phyloP scores from a whole-genome alignment of 495 filamentous ascomycete species.

The Cercophora sp. region DNA sequence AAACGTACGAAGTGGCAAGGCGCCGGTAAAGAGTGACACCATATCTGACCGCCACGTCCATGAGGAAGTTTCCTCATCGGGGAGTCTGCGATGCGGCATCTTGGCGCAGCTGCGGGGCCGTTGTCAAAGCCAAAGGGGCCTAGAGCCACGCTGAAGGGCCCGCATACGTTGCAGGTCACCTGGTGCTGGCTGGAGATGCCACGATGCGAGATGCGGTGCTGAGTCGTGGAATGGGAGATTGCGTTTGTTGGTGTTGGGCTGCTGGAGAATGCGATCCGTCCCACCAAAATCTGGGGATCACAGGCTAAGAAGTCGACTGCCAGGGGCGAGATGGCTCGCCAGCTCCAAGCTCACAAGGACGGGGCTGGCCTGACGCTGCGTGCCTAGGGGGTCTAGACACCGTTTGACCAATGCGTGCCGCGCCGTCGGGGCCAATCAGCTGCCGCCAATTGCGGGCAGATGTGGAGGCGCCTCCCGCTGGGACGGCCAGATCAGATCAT shows the following conservation, averaged over 20 bases:
- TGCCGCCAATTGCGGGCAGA: background rate
- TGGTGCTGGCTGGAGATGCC: no score
- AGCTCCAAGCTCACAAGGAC: constrained; percentile 9
- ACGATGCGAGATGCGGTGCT: no score
- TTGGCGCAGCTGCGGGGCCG: background rate
- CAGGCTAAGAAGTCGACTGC: background rate
- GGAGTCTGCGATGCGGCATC: background rate
- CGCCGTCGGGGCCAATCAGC: constrained; percentile 16
- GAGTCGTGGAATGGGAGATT: no score
- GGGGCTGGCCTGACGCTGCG: constrained; percentile 19
- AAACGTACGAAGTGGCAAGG: constrained; percentile 9
- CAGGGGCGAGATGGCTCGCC: constrained; percentile 20
- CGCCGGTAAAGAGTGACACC: background rate
- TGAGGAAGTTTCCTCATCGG: background rate
- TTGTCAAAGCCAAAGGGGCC: background rate
- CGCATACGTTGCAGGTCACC: no score
- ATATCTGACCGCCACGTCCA: constrained; percentile 1
- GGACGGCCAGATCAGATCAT: constrained; percentile 28
- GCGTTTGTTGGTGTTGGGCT: no score
- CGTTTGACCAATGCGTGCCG: constrained; percentile 17
- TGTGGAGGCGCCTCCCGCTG: constrained; percentile 8
- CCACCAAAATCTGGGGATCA: no score
- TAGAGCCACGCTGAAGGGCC: no score
- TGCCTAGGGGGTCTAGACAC: constrained; percentile 20
- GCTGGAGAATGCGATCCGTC: no score